A percentile compares a stretch with the other conserved stretches of the same genome.
Evolutionary conservation across 1,139 yeast genomes (phyloP).

Genomic region (Hyphopichia khmerensis): DNA sequence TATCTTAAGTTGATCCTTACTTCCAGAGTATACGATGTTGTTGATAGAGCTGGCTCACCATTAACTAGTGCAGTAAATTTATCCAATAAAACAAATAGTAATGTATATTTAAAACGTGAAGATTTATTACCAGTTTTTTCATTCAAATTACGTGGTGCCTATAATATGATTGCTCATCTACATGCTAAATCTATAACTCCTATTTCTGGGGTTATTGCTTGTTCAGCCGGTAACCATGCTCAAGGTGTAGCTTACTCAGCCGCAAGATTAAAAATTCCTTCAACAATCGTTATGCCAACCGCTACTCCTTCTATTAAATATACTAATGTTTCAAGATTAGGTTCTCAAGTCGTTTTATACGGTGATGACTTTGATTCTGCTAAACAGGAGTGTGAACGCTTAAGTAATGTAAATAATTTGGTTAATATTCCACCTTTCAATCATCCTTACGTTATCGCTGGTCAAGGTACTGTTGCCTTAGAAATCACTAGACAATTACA

Average conservation of each 20-base stretch:
- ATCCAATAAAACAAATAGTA: conserved; percentile 70
- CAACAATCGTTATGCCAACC: conserved; percentile 97
- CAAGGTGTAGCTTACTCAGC: conserved; percentile 98
- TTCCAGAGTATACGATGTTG: conserved; percentile 91
- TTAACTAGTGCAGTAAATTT: conserved; percentile 73
- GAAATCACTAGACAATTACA: conserved; percentile 87
- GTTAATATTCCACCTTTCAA: conserved; percentile 96
- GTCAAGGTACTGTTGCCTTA: conserved; percentile 96
- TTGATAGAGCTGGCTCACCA: conserved; percentile 77
- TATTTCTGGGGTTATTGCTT: conserved; percentile 89
- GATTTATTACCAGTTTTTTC: conserved; percentile 94
- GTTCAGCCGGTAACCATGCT: conserved; percentile 99
- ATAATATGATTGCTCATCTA: conserved; percentile 91
- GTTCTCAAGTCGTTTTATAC: conserved; percentile 86
- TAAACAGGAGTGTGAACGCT: conserved; percentile 78
- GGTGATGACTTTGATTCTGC: conserved; percentile 97
- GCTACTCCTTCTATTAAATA: conserved; percentile 95
- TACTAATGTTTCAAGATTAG: conserved; percentile 85
- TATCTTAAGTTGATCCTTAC: conserved; percentile 86
- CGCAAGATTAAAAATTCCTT: conserved; percentile 76
- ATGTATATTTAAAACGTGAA: conserved; percentile 80
- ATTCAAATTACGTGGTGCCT: conserved; percentile 95
- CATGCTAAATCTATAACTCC: conserved; percentile 57
- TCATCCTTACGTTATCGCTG: conserved; percentile 98
- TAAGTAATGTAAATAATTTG: conserved; percentile 66